Conservation (phyloP, 2,329 filamentous ascomycete genomes). For the Laburnicola sp. region DNA sequence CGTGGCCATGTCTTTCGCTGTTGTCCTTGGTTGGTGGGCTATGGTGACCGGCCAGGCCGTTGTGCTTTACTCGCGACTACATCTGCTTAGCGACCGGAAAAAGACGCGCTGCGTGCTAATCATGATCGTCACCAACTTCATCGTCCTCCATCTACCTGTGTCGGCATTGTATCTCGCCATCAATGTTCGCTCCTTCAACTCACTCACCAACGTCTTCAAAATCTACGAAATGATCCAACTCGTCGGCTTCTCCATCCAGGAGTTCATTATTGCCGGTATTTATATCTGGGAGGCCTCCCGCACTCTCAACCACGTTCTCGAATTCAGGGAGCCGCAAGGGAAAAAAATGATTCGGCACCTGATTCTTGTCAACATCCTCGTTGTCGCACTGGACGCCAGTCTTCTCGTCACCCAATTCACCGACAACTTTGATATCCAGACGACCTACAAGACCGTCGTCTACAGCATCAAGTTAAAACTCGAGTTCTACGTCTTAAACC, state of each 20-base stretch:
- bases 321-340: not conserved
- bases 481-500: conserved; percentile 56
- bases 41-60: conserved; percentile 65
- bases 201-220: conserved; percentile 34
- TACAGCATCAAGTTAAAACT: conserved; percentile 52
- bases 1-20: conserved; percentile 45
- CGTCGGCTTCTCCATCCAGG: conserved; percentile 45
- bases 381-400: conserved; percentile 42
- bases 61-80: conserved; percentile 63
- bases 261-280: conserved; percentile 44
- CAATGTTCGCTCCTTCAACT: conserved; percentile 42
- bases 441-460: conserved; percentile 41
- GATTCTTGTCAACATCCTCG: conserved; percentile 43
- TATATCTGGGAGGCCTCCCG: conserved; percentile 55
- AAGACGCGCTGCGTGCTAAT: conserved; percentile 54
- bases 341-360: conserved; percentile 16
- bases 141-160: conserved; percentile 58
- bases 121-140: conserved; percentile 60
- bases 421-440: conserved; percentile 43
- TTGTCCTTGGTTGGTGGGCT: conserved; percentile 59
- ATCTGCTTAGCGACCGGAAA: conserved; percentile 58
- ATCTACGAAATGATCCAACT: conserved; percentile 50
- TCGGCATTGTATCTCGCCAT: conserved; percentile 57
- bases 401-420: conserved; percentile 43
- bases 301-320: conserved; percentile 45